Evolutionary conservation across 2,329 filamentous ascomycete genomes (phyloP).

Genomic region (Colletotrichum noveboracense): DNA sequence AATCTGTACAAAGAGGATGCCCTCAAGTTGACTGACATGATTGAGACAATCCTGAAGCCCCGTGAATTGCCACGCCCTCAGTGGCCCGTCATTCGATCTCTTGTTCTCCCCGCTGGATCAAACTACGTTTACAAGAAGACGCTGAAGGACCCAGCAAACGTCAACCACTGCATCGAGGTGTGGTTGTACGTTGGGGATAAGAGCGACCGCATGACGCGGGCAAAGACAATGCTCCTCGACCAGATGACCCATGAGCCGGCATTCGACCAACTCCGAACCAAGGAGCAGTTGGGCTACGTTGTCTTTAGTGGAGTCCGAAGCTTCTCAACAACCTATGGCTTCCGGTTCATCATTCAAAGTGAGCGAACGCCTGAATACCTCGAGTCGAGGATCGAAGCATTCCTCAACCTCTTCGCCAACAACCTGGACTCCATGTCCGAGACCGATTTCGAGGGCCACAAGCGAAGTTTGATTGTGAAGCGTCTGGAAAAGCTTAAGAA

Average conservation of each 20-base stretch:
- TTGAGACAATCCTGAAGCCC: constrained; percentile 80
- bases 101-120: constrained; percentile 78
- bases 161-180: constrained; percentile 87
- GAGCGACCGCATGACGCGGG: constrained; percentile 71
- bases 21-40: constrained; percentile 80
- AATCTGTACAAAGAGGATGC: constrained; percentile 96
- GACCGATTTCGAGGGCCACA: constrained; percentile 87
- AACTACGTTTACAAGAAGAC: constrained; percentile 85
- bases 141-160: constrained; percentile 84
- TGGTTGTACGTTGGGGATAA: constrained; percentile 74
- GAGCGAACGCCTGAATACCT: constrained; percentile 85
- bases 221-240: constrained; percentile 80
- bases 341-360: constrained; percentile 91
- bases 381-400: constrained; percentile 85
- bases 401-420: constrained; percentile 72
- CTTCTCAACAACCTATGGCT: constrained; percentile 80
- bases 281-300: constrained; percentile 96
- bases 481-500: constrained; percentile 93
- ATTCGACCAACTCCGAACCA: constrained; percentile 93
- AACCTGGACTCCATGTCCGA: constrained; percentile 78
- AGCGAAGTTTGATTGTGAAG: constrained; percentile 86
- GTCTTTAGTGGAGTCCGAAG: constrained; percentile 82
- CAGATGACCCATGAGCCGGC: constrained; percentile 93
- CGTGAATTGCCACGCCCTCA: constrained; percentile 76
- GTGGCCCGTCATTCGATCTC: constrained; percentile 78